Evolutionary conservation across 1,139 yeast species (phyloP).

Genomic region (Suhomyces bokatorum): DNA sequence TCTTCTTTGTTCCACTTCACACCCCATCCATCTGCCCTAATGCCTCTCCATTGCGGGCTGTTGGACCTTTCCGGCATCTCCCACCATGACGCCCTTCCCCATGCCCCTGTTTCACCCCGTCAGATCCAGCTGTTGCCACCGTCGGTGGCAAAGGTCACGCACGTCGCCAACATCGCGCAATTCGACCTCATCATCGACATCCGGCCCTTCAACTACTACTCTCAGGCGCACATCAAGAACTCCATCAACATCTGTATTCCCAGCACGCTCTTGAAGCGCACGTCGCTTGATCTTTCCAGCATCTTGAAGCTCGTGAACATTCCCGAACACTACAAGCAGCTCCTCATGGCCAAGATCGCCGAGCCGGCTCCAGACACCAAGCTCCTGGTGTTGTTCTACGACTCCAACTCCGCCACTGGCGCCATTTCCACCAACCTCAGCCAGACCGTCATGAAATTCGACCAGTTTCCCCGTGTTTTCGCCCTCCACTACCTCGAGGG

Average conservation of each 20-base stretch:
- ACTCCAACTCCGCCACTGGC: constrained; percentile 30
- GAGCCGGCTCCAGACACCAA: constrained; percentile 2
- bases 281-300: constrained; percentile 32
- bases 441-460: constrained; percentile 46
- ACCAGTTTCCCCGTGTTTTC: constrained; percentile 24
- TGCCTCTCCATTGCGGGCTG: constrained; percentile 3
- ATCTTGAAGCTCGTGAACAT: constrained; percentile 33
- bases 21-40: neutral
- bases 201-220: constrained; percentile 39
- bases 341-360: constrained; percentile 18
- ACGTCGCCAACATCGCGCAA: constrained; percentile 7
- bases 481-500: constrained; percentile 35
- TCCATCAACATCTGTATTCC: constrained; percentile 44
- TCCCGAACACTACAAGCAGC: constrained; percentile 19
- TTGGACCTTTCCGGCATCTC: constrained; percentile 3
- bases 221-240: constrained; percentile 27
- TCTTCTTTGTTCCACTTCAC: neutral
- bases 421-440: constrained; percentile 38
- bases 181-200: constrained; percentile 35
- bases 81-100: neutral
- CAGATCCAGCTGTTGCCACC: constrained; percentile 6
- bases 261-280: constrained; percentile 41
- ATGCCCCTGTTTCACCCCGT: constrained; percentile 3
- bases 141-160: constrained; percentile 10
- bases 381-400: constrained; percentile 52